Conservation (phyloP, 768 basidiomycete genomes). For the Pleurotus cornucopiae region DNA sequence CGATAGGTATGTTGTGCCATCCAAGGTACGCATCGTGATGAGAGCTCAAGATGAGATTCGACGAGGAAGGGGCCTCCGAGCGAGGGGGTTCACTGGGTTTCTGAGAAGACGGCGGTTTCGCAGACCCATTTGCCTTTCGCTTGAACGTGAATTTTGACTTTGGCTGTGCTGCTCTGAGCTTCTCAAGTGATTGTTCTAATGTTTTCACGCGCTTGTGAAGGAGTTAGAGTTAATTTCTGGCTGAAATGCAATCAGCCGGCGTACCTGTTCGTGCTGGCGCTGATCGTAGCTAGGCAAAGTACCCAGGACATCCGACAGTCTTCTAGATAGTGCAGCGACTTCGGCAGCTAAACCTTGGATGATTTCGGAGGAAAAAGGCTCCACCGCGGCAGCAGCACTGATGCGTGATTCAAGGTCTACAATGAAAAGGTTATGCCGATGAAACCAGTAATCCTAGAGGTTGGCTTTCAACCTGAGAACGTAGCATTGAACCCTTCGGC, state of each 20-base stretch:
- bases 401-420: constrained; percentile 49
- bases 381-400: constrained; percentile 27
- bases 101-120: constrained; percentile 11
- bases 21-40: constrained; percentile 46
- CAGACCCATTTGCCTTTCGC: constrained; percentile 24
- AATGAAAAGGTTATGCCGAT: not conserved
- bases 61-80: constrained; percentile 13
- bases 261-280: constrained; percentile 63
- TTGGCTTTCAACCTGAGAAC: not conserved
- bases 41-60: constrained; percentile 39
- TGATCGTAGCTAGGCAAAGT: constrained; percentile 73
- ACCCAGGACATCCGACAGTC: constrained; percentile 57
- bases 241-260: constrained; percentile 36
- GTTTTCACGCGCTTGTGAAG: constrained; percentile 57
- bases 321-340: constrained; percentile 56
- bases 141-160: constrained; percentile 70
- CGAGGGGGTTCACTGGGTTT: not conserved
- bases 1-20: constrained; percentile 30
- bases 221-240: constrained; percentile 40
- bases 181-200: constrained; percentile 53
- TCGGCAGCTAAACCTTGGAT: constrained; percentile 43
- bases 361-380: constrained; percentile 19
- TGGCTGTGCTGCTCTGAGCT: constrained; percentile 38
- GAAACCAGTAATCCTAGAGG: not conserved
- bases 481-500: not conserved